Conservation (phyloP, 1,139 yeast genomes). For the Spathaspora sp. region DNA sequence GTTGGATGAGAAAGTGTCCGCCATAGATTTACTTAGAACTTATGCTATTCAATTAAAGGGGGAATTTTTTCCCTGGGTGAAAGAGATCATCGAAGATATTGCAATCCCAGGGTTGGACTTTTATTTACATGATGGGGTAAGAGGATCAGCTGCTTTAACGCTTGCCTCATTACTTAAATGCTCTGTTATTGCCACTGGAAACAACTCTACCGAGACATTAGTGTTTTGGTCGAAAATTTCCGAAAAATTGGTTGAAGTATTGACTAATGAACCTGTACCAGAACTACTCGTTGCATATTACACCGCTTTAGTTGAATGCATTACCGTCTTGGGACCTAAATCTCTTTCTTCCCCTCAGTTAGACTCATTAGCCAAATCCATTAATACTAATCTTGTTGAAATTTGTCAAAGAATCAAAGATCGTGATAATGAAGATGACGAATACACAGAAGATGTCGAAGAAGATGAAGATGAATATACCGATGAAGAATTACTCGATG, state of each 20-base stretch:
- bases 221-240: conserved; percentile 74
- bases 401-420: conserved; percentile 69
- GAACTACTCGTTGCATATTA: conserved; percentile 81
- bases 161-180: conserved; percentile 76
- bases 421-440: conserved; percentile 70
- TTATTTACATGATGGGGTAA: conserved; percentile 90
- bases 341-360: conserved; percentile 60
- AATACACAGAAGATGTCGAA: conserved; percentile 67
- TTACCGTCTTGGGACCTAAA: conserved; percentile 65
- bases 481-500: conserved; percentile 86
- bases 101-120: conserved; percentile 88
- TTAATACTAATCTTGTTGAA: conserved; percentile 63
- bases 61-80: conserved; percentile 80
- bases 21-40: conserved; percentile 84
- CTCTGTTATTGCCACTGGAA: conserved; percentile 64
- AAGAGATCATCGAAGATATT: conserved; percentile 73
- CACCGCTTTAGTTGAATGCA: conserved; percentile 65
- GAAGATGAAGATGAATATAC: conserved; percentile 86
- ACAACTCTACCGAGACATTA: conserved; percentile 54
- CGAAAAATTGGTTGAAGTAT: conserved; percentile 64
- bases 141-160: conserved; percentile 84
- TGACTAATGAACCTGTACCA: conserved; percentile 78
- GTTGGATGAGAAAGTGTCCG: conserved; percentile 88
- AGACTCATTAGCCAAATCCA: conserved; percentile 55
- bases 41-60: conserved; percentile 86